These are phyloP conservation scores for Apophysomyces variabilis DNA, from an alignment of 371 early-diverging fungal genomes.

Conservation along the genomic window DNA sequence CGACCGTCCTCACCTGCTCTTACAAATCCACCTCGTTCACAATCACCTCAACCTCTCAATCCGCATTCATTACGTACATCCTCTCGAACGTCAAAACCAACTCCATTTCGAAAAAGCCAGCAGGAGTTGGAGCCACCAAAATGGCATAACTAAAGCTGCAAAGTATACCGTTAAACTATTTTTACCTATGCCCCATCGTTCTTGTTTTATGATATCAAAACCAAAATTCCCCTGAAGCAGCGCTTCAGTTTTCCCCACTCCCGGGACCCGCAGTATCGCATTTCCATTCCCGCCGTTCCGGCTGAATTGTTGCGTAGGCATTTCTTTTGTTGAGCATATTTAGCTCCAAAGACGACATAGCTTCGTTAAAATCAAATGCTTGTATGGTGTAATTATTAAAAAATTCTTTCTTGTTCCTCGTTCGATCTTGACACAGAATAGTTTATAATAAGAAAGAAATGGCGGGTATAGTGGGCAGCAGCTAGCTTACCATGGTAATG, in stretches of 20 bases:
- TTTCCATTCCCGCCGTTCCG: background rate
- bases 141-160: background rate
- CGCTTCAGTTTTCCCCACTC: background rate
- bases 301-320: background rate
- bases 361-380: too few relatives aligned
- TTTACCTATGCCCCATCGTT: constrained; percentile 1
- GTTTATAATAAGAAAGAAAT: too few relatives aligned
- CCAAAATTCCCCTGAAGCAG: constrained; percentile 2
- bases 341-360: too few relatives aligned
- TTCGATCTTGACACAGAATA: too few relatives aligned
- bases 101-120: constrained; percentile 3
- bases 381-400: too few relatives aligned
- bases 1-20: background rate
- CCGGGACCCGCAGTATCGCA: background rate
- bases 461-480: too few relatives aligned
- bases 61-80: constrained; percentile 3
- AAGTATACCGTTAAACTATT: background rate
- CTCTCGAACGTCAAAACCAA: background rate
- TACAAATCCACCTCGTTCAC: background rate
- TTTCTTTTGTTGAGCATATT: background rate
- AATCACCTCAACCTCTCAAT: background rate
- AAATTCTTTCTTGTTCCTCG: too few relatives aligned
- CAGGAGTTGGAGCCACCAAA: constrained; percentile 7
- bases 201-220: constrained; percentile 8
- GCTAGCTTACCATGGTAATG: too few relatives aligned